A percentile compares a stretch with the other conserved stretches of the same genome.
phyloP scores from a whole-genome alignment of 345 rosid genomes.

The Lepidium sativum region DNA sequence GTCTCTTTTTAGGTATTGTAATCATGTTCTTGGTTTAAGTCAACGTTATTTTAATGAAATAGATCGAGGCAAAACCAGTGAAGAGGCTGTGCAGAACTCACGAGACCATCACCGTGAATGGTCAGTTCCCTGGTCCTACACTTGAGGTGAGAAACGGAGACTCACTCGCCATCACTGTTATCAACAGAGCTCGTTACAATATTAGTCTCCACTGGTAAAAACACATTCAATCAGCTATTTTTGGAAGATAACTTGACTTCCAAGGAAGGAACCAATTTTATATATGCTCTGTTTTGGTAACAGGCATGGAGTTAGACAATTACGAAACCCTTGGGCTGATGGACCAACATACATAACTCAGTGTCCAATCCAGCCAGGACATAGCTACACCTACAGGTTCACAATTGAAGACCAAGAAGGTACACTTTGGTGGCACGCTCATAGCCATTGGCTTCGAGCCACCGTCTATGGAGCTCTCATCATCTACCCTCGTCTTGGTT shows the following conservation, averaged over 20 bases:
- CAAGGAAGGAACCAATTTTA: background rate
- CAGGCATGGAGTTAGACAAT: conserved; percentile 67
- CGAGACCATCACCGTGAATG: conserved; percentile 58
- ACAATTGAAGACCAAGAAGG: conserved; percentile 61
- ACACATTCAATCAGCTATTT: background rate
- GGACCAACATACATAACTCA: conserved; percentile 72
- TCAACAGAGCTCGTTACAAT: conserved; percentile 50
- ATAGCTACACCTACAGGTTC: conserved; percentile 44
- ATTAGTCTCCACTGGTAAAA: conserved; percentile 59
- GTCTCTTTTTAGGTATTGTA: background rate
- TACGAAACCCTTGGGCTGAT: conserved; percentile 69
- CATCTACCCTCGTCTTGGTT: conserved; percentile 54
- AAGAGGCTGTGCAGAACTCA: conserved; percentile 94
- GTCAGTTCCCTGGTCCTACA: conserved; percentile 79
- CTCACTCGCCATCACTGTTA: conserved; percentile 42
- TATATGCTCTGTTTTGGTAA: background rate
- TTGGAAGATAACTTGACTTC: background rate
- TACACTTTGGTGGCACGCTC: conserved; percentile 69
- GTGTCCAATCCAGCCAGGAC: conserved; percentile 56
- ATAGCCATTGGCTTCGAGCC: conserved; percentile 60
- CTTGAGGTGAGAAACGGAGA: conserved; percentile 57
- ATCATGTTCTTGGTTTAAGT: too few relatives aligned
- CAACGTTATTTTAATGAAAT: background rate
- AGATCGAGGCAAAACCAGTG: conserved; percentile 61
- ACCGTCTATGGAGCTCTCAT: conserved; percentile 62